Evolutionary conservation across 2,329 filamentous ascomycete species (phyloP).

Genomic region (Aaosphaeria arxii): DNA sequence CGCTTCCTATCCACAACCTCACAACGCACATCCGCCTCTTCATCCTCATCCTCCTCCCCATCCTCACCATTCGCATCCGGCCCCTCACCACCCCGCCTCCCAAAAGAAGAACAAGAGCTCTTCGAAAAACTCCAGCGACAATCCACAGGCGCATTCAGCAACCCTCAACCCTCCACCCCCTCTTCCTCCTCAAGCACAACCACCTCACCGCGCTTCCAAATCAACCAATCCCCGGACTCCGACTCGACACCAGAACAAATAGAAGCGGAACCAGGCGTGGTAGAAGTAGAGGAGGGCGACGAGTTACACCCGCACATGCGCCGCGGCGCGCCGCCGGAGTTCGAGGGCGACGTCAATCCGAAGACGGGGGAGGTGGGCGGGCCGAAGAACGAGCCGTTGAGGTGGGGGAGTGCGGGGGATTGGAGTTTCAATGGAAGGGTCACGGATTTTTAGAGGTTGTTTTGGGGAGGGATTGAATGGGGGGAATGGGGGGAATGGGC

Average conservation of each 20-base stretch:
- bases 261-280: slow-evolving; percentile 15
- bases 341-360: slow-evolving; percentile 87
- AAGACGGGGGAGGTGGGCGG: slow-evolving; percentile 94
- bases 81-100: slow-evolving; percentile 80
- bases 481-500: background rate
- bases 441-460: slow-evolving; percentile 69
- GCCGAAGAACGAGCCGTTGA: slow-evolving; percentile 92
- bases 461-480: background rate
- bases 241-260: slow-evolving; percentile 17
- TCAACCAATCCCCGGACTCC: slow-evolving; percentile 34
- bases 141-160: slow-evolving; percentile 76
- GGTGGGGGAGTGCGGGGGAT: slow-evolving; percentile 74
- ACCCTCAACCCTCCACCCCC: slow-evolving; percentile 41
- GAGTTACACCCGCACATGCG: slow-evolving; percentile 69
- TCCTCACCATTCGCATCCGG: slow-evolving; percentile 34
- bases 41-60: slow-evolving; percentile 6
- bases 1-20: slow-evolving; percentile 1
- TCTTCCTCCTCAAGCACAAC: slow-evolving; percentile 30
- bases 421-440: slow-evolving; percentile 96
- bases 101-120: slow-evolving; percentile 82
- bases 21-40: background rate
- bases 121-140: slow-evolving; percentile 81
- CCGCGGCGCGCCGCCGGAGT: slow-evolving; percentile 81
- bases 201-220: slow-evolving; percentile 8
- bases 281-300: slow-evolving; percentile 56